These are phyloP conservation scores for Sarcodon aspratus DNA, from an alignment of 768 basidiomycete species.

Conservation along the genomic window DNA sequence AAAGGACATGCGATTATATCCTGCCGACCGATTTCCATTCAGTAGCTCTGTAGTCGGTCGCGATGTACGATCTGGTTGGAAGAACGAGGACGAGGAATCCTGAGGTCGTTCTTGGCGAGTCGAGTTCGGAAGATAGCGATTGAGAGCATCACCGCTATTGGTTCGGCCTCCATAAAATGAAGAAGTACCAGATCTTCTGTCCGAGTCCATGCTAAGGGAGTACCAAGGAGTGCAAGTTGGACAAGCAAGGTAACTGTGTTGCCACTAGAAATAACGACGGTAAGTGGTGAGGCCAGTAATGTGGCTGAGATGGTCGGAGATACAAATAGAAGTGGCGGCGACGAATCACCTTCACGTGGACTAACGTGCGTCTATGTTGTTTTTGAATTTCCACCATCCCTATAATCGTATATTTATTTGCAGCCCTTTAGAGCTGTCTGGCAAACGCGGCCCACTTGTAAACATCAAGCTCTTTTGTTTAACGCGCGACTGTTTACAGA, in stretches of 20 bases:
- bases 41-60: slow-evolving; percentile 31
- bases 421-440: too few relatives aligned
- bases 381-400: too few relatives aligned
- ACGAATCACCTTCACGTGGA: too few relatives aligned
- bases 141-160: slow-evolving; percentile 49
- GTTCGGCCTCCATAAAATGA: slow-evolving; percentile 68
- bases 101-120: slow-evolving; percentile 27
- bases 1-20: slow-evolving; percentile 65
- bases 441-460: too few relatives aligned
- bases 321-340: too few relatives aligned
- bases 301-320: too few relatives aligned
- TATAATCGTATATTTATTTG: too few relatives aligned
- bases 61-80: slow-evolving; percentile 25
- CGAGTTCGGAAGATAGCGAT: slow-evolving; percentile 34
- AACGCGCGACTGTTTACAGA: too few relatives aligned
- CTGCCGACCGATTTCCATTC: slow-evolving; percentile 35
- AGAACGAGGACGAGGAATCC: slow-evolving; percentile 68
- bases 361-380: too few relatives aligned
- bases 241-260: not conserved
- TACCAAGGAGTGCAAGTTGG: not conserved
- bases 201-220: slow-evolving; percentile 46
- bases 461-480: too few relatives aligned
- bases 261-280: too few relatives aligned
- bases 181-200: slow-evolving; percentile 69
- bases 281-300: too few relatives aligned